Evolutionary conservation across 352 stramenopile species (phyloP), one percentile per base, ranked within the genome.

Genomic region (Phytopythium montanum): DNA sequence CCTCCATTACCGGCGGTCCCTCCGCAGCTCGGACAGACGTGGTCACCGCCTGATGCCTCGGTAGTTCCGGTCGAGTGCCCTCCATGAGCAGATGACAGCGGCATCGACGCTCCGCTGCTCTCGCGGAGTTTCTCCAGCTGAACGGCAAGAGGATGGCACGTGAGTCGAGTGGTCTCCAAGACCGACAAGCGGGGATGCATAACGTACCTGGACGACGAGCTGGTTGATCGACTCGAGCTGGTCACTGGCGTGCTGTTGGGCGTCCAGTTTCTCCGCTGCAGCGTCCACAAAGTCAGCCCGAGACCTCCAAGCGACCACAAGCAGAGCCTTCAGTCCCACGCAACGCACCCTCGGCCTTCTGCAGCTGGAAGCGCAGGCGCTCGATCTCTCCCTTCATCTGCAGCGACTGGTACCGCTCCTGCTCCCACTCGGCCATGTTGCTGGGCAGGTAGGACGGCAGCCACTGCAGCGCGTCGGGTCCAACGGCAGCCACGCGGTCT

Each of bases 161-260:
- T 18, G 9, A 48, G 29, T 12, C 50, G 5, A 28, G 28, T n/a
- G n/a, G n/a, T n/a, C n/a, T n/a, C n/a, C n/a, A n/a, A n/a, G n/a
- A n/a, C n/a, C n/a, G n/a, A n/a, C n/a, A n/a, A n/a, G n/a, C 10
- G 7, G 4, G 21, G 44, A n/a, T n/a, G n/a, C n/a, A n/a, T n/a
- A 31, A 29, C 58, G 8, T 64, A 88, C 76, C 79, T 90, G 80
- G 29, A 70, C 73, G 29, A 93, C 84, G 34, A 93, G 79, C 50
- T 90, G 77, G 58, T 93, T 91, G 55, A 93, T 93, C 9, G 81
- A 90, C 62, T 91, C 84, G 19, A 92, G 67, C 48, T 93, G 84
- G 38, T 92, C 84, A 33, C 72, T 86, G 25, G 83, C 84, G 64
- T 90, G 71, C 38, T 89, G 66, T 46, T 93, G 84, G 10, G 84